Base-by-base conservation (phyloP, 176 grass and related monocot species). In the Triticum dicoccoides region DNA sequence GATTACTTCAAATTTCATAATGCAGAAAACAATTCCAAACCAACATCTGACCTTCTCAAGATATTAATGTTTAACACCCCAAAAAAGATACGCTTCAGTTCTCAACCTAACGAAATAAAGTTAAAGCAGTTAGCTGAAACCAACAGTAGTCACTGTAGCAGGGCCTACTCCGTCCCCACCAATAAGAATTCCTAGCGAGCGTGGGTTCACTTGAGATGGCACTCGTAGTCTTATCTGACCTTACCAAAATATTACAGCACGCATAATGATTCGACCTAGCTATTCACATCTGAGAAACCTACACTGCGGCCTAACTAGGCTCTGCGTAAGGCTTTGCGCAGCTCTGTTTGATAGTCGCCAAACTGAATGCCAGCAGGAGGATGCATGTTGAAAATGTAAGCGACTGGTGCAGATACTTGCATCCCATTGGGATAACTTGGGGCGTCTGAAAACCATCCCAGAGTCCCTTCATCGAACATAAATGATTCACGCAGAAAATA, bases 311-410 rank as follows among this genome's bases (percentile, higher is more conserved):
- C 67, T 70, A 82, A 54, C 79, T 86, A 86, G 34, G 86, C 54
- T 47, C 52, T 78, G 42, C 56, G 0, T 44, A 86, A 77, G 65
- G 73, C 79, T 80, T 51, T 35, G 1, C 80, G 73, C 34, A 90
- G 65, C 71, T 82, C 88, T 13, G 89, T 47, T 10, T 65, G 23
- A 73, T 83, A 83, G 29, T 86, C 73, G 20, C 80, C 89, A 65
- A 86, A 95, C 82, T 87, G 84, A 17, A 86, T 27, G 27, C 68
- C 20, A n/a, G 81, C 80, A 15, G 93, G 91, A 64, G 88, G 85
- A 87, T 93, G 87, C 89, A 95, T 85, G 17, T 74, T 81, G 59
- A 98, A 98, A 67, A 98, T 65, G 81, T 98, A 95, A 47, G 89
- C 84, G 25, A 92, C 81, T 54, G 95, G 89, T 39, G 85, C 88